Conservation (phyloP, 139 green algal species). For the Trebouxia sp. region DNA sequence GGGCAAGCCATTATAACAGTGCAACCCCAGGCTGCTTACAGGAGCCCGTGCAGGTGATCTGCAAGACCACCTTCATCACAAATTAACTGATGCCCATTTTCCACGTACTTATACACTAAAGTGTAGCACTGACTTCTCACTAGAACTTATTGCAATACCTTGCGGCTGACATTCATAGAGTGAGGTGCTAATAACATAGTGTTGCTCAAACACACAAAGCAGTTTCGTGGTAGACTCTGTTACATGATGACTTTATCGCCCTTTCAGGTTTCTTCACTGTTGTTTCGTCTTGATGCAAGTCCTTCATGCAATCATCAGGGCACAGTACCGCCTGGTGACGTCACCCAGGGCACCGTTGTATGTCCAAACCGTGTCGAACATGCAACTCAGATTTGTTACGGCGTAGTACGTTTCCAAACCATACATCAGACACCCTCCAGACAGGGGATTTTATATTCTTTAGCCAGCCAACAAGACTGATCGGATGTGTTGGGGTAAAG, state of each 20-base stretch:
- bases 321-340: too few relatives aligned
- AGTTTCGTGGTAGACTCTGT: slow-evolving; percentile 17
- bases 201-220: not conserved
- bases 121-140: not conserved
- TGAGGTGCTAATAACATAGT: slow-evolving; percentile 7
- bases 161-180: not conserved
- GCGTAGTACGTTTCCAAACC: too few relatives aligned
- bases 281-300: too few relatives aligned
- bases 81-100: not conserved
- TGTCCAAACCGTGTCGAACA: too few relatives aligned
- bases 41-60: slow-evolving; percentile 11
- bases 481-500: too few relatives aligned
- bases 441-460: too few relatives aligned
- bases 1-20: not conserved
- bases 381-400: too few relatives aligned
- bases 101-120: not conserved
- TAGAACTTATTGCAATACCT: slow-evolving; percentile 3
- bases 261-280: not conserved
- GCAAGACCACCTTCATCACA: slow-evolving; percentile 1
- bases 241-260: slow-evolving; percentile 1
- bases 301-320: too few relatives aligned
- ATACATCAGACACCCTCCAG: too few relatives aligned
- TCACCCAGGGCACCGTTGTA: too few relatives aligned
- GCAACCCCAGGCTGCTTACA: slow-evolving; percentile 9
- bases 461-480: too few relatives aligned